Base-by-base conservation (phyloP, 345 rosid genomes). In the Gossypium raimondii region DNA sequence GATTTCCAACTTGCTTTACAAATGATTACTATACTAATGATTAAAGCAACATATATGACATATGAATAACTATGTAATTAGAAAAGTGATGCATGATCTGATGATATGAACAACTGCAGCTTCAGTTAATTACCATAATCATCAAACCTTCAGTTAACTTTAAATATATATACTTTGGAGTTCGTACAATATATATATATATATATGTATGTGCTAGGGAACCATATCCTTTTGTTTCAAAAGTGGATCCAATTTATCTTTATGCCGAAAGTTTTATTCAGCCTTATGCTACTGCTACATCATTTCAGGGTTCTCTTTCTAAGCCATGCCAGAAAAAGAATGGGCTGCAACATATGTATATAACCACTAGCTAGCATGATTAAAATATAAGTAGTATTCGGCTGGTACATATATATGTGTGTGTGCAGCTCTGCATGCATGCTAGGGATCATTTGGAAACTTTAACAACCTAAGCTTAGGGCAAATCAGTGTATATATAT, bases 221-320 rank as follows among this genome's bases (percentile, higher is more conserved):
- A 57, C 20, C 74, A 11, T 25, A 9, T 71, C 38, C 63, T 34
- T 34, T 34, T 34, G 41, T 34, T 34, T 34, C 17, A 17, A 53
- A 53, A 53, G 22, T 53, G 20, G 20, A 53, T 53, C 57, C 20
- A 53, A 53, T 6, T 53, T 8, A 53, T 17, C 10, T 53, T 53
- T 16, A 0, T 71, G 74, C 74, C 64, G 74, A 71, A 56, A 71
- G 74, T 71, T 71, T 71, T 57, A 22, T 41, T 43, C 69, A n/a
- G 9, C 41, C 72, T 52, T 52, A 12, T n/a, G 27, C 63, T 38
- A 29, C 11, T 55, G 29, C 20, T 17, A 6, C 22, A 34, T 55
- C 48, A 56, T 38, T 55, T 56, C 64, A 55, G 11, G 69, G 7
- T 1, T 70, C 55, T 47, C 59, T 22, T 47, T 2, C 13, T 34